Base-by-base conservation (phyloP, 257 asterid genomes). In the Hygrophila difformis region DNA sequence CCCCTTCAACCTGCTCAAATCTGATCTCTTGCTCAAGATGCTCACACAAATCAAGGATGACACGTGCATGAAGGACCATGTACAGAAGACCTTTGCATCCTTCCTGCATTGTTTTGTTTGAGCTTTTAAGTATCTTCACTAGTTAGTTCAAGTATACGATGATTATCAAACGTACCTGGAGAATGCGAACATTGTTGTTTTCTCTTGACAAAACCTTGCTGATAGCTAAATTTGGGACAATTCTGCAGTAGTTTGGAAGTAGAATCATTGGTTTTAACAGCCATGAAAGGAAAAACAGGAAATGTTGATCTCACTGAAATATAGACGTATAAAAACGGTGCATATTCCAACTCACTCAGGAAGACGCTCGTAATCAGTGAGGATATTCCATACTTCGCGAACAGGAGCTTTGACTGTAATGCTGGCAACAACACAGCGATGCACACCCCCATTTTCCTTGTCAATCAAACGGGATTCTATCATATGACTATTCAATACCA, bases 381-480 rank as follows among this genome's bases (percentile, higher is more conserved):
- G 81, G 61, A 78, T 71, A 66, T 69, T 78, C 97, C 97, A 88
- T 17, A 88, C 92, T 66, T 88, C 79, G 44, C 71, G 89, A 44
- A 84, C 84, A 11, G 95, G 76, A 28, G 94, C 95, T 58, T 84
- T 84, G 46, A 88, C 97, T 11, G 95, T 88, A 55, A 84, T 84
- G 80, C 94, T 76, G 44, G 97, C 97, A 61, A 88, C 75, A 35
- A 88, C 97, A 8, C 95, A 76, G 18, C 94, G 79, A 60, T 88
- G 97, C 52, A 84, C 97, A 54, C 97, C 97, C 35, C 95, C 97
- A 55, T 88, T 72, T 81, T 88, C 97, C 97, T 87, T 69, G 70
- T 12, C 21, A 18, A 14, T 22, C 61, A 70, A 64, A 59, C 8
- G 36, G n/a, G n/a, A 56, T 66, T 37, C 47, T 57, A 57, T 66